Percentiles rank a stretch among this genome's conserved stretches.
phyloP scores from a whole-genome alignment of 148 eudicot genomes.

The Spergularia marina region DNA sequence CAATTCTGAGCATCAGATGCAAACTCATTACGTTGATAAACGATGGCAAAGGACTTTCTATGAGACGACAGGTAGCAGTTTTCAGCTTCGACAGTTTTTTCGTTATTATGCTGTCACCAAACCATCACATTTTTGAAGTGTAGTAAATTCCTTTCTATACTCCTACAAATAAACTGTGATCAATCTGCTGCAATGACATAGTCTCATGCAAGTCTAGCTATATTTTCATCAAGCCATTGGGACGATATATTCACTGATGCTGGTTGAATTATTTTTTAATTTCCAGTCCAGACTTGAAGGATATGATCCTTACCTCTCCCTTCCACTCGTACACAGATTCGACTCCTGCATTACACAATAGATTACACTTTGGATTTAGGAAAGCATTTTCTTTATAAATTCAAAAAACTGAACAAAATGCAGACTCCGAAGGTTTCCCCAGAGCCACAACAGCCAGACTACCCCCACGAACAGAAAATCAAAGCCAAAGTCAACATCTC shows the following conservation, averaged over 20 bases:
- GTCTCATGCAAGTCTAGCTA: too few relatives aligned
- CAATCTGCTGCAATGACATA: too few relatives aligned
- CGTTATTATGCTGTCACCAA: too few relatives aligned
- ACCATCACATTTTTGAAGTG: too few relatives aligned
- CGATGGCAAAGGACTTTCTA: neutral
- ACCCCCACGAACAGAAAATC: neutral
- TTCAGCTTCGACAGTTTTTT: too few relatives aligned
- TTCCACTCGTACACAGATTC: slow-evolving; percentile 92
- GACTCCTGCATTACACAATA: slow-evolving; percentile 51
- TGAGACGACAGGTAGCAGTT: too few relatives aligned
- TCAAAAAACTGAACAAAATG: neutral
- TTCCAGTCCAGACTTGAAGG: neutral
- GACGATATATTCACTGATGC: neutral
- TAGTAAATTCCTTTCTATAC: too few relatives aligned
- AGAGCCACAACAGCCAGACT: neutral
- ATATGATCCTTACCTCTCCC: slow-evolving; percentile 62
- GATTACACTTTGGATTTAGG: neutral
- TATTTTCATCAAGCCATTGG: too few relatives aligned
- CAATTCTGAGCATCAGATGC: neutral
- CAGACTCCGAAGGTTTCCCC: neutral
- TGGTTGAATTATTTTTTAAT: too few relatives aligned
- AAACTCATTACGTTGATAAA: neutral
- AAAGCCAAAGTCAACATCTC: neutral
- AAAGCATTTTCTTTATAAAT: neutral
- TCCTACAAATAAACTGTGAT: too few relatives aligned